Conservation (phyloP, 1,139 yeast genomes). For the Suhomyces terraborum region DNA sequence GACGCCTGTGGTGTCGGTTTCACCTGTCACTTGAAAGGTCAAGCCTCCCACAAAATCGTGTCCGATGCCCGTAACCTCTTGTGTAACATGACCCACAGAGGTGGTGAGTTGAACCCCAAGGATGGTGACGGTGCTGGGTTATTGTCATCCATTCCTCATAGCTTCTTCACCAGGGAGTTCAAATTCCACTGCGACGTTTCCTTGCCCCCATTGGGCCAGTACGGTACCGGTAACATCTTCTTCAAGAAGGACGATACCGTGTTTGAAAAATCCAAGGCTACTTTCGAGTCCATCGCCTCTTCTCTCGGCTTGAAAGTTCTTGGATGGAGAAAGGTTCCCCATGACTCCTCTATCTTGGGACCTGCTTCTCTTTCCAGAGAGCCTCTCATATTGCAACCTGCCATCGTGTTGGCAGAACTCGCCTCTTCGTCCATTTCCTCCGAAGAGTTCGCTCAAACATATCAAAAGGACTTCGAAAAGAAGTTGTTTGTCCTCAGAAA, state of each 20-base stretch:
- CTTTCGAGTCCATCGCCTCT: conserved; percentile 79
- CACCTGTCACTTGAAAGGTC: conserved; percentile 91
- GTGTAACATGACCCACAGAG: conserved; percentile 98
- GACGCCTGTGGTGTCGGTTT: conserved; percentile 99
- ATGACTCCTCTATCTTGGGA: conserved; percentile 88
- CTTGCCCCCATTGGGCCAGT: conserved; percentile 79
- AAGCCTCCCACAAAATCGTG: conserved; percentile 85
- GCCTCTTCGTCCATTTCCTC: conserved; percentile 42
- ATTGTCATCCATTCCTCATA: conserved; percentile 88
- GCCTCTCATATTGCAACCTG: conserved; percentile 87
- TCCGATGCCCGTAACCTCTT: conserved; percentile 85
- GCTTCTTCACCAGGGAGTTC: conserved; percentile 82
- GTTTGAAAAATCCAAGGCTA: conserved; percentile 65
- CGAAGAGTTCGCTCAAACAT: conserved; percentile 57
- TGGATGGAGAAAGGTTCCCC: conserved; percentile 97
- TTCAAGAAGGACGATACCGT: conserved; percentile 78
- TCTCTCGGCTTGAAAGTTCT: conserved; percentile 78
- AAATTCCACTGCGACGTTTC: conserved; percentile 59
- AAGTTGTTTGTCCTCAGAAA: conserved; percentile 84
- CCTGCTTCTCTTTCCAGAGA: conserved; percentile 95
- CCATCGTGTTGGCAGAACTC: conserved; percentile 68
- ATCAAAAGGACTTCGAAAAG: conserved; percentile 73
- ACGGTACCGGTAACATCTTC: conserved; percentile 93
- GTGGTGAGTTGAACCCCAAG: conserved; percentile 94
- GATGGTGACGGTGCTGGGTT: conserved; percentile 99